Evolutionary conservation across 2,329 filamentous ascomycete species (phyloP).

Genomic region (Apiospora sp.): DNA sequence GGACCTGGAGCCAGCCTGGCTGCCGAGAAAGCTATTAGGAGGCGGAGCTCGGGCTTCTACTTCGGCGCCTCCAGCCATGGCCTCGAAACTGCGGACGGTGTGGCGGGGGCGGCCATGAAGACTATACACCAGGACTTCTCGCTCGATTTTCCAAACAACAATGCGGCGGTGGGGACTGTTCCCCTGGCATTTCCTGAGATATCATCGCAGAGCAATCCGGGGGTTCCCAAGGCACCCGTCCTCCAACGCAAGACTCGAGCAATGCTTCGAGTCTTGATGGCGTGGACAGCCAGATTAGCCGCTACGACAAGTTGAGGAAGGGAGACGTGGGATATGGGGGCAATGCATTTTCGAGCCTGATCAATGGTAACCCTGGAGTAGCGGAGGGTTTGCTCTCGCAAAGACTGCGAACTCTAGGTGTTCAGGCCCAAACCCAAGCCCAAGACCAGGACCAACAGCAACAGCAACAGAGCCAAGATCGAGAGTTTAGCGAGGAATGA

Average conservation of each 20-base stretch:
- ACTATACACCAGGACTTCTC: conserved; percentile 34
- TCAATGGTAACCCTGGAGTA: conserved; percentile 49
- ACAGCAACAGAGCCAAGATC: neutral
- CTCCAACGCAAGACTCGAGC: conserved; percentile 47
- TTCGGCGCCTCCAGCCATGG: conserved; percentile 42
- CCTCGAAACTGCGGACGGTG: conserved; percentile 47
- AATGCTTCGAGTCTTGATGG: conserved; percentile 35
- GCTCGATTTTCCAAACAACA: conserved; percentile 43
- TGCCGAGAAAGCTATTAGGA: conserved; percentile 66
- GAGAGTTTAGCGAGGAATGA: neutral
- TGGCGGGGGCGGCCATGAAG: conserved; percentile 23
- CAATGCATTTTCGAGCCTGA: conserved; percentile 54
- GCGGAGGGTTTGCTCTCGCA: conserved; percentile 75
- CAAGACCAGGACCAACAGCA: neutral
- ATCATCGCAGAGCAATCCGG: neutral
- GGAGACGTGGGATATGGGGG: conserved; percentile 71
- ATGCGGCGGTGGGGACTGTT: conserved; percentile 56
- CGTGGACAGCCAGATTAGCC: conserved; percentile 24
- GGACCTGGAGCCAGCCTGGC: conserved; percentile 58
- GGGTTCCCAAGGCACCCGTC: conserved; percentile 33
- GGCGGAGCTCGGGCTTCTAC: conserved; percentile 63
- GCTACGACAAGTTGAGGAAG: conserved; percentile 74
- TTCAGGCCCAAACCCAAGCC: conserved; percentile 30
- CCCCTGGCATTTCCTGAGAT: conserved; percentile 54
- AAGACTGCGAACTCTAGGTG: conserved; percentile 69